Evolutionary conservation across 1,139 yeast species (phyloP).

Genomic region (Candida sp.): DNA sequence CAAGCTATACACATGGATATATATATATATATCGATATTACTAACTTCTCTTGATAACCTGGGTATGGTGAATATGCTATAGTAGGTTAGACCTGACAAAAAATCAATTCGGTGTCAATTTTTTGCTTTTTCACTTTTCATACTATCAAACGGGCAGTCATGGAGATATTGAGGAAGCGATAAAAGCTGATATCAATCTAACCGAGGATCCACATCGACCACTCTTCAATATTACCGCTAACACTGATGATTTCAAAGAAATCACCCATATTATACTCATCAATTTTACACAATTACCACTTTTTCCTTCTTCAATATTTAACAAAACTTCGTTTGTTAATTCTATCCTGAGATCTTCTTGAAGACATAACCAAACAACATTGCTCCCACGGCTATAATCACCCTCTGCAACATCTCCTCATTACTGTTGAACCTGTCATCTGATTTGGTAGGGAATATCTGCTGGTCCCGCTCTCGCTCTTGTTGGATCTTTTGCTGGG

Average conservation of each 20-base stretch:
- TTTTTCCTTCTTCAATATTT: too few species aligned
- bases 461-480: not conserved
- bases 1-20: too few species aligned
- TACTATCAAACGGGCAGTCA: too few species aligned
- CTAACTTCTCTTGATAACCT: too few species aligned
- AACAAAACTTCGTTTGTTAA: too few species aligned
- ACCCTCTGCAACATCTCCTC: constrained; percentile 1
- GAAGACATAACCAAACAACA: constrained; percentile 2
- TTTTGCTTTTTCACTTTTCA: too few species aligned
- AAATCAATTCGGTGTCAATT: too few species aligned
- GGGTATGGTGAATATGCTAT: too few species aligned
- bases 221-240: constrained; percentile 64
- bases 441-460: constrained; percentile 1
- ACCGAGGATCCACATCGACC: constrained; percentile 94
- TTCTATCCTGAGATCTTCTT: constrained; percentile 2
- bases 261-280: constrained; percentile 59
- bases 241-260: constrained; percentile 48
- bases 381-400: constrained; percentile 2
- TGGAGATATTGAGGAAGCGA: too few species aligned
- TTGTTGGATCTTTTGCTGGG: not conserved
- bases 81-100: too few species aligned
- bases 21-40: too few species aligned
- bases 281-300: too few species aligned
- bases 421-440: constrained; percentile 2
- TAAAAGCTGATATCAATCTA: constrained; percentile 70